phyloP scores from a whole-genome alignment of 352 stramenopile genomes.

The Phytophthora ramorum region DNA sequence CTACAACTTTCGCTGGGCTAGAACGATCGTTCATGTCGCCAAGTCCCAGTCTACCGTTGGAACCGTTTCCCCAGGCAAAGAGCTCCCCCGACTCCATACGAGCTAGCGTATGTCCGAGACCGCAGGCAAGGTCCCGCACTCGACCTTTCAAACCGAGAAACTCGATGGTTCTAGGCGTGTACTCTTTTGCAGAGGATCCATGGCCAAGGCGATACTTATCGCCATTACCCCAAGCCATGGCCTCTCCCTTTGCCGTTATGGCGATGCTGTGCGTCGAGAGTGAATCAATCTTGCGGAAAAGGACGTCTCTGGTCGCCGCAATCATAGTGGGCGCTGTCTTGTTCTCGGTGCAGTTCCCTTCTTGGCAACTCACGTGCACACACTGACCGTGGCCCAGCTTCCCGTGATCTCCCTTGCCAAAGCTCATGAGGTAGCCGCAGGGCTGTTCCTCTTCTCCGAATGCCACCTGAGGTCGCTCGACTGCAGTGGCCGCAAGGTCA shows the following conservation, averaged over 20 bases:
- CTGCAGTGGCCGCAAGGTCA: slow-evolving; percentile 43
- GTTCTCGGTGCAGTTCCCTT: slow-evolving; percentile 87
- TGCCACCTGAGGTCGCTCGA: slow-evolving; percentile 30
- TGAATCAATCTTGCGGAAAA: slow-evolving; percentile 80
- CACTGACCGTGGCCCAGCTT: slow-evolving; percentile 86
- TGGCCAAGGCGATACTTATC: slow-evolving; percentile 86
- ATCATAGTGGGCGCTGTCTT: slow-evolving; percentile 75
- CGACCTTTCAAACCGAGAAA: slow-evolving; percentile 63
- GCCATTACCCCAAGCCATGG: slow-evolving; percentile 85
- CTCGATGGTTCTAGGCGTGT: slow-evolving; percentile 67
- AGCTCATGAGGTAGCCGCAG: slow-evolving; percentile 77
- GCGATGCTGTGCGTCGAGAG: slow-evolving; percentile 86
- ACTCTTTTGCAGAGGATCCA: slow-evolving; percentile 77
- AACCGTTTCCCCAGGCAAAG: slow-evolving; percentile 87
- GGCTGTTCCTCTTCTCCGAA: slow-evolving; percentile 37
- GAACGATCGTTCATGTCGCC: slow-evolving; percentile 81
- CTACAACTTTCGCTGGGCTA: slow-evolving; percentile 46
- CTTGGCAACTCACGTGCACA: slow-evolving; percentile 61
- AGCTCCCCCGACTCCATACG: slow-evolving; percentile 71
- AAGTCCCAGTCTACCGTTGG: slow-evolving; percentile 81
- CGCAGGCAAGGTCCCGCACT: slow-evolving; percentile 66
- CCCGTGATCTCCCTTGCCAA: slow-evolving; percentile 86
- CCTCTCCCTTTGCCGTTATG: slow-evolving; percentile 65
- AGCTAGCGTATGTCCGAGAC: slow-evolving; percentile 71
- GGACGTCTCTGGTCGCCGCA: slow-evolving; percentile 50